Base-by-base conservation (phyloP, 139 green algal species). In the Edaphochlamys debaryana region DNA sequence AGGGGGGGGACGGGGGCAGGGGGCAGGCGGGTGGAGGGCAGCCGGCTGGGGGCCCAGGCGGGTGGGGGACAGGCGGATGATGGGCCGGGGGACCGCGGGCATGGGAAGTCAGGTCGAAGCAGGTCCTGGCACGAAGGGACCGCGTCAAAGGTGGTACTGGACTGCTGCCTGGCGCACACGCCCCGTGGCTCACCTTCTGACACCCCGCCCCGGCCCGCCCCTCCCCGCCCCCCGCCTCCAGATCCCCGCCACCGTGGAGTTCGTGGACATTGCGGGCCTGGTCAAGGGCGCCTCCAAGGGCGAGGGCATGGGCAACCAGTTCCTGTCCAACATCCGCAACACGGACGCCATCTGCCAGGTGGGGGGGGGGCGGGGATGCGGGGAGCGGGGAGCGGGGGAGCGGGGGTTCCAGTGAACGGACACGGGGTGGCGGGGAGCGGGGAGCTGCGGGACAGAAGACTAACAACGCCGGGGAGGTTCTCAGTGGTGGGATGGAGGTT, bases 201-300 rank as follows among this genome's bases (percentile, higher is more conserved):
- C n/a, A n/a, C n/a, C 74, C 8, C 32, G 40, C 70, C 70, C 45
- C 4, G 7, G 30, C 32, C 7, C 17, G 5, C 60, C 9, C 25
- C 5, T 19, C 30, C 38, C 29, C 29, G 6, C 17, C n/a, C 27
- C 37, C 38, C 58, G 0, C 73, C 13, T 15, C 62, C 78, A 94
- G 90, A 69, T 99, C 15, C 94, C 96, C 20, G 96, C 97, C 29
- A 94, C 89, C 1, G 92, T 99, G 4, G 97, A 99, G 90, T 99
- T 98, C 94, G 97, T 99, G 54, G 97, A 99, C 88, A 98, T 99
- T 85, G 97, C 96, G 41, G 96, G 97, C 3, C 93, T 99, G 67
- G 97, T 99, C 13, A 94, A 95, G 79, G 95, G 96, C 30, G 96
- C 96, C 68, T 93, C 80, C 74, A 94, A 96, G 80, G 96, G 96